Evolutionary conservation across 2,329 filamentous ascomycete genomes (phyloP), one percentile per base, ranked within the genome.

Genomic region (Cryphonectria parasitica): DNA sequence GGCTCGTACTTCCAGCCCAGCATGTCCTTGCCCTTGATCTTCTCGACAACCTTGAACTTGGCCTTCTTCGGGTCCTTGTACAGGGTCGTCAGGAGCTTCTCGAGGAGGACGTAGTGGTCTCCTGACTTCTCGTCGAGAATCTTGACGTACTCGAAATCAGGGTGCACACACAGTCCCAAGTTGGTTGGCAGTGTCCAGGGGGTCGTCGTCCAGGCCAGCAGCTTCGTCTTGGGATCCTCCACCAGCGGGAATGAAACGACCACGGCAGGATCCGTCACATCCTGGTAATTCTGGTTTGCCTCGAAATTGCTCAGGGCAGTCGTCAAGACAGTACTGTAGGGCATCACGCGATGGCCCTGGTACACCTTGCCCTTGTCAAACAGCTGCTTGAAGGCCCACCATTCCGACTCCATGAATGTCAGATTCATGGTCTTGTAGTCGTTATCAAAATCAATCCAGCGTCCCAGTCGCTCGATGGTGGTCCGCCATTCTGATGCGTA

Each of bases 391-490:
- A 97, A 97, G 25, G 96, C 92, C 95, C 95, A 98, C 95, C 95
- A 98, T 74, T 93, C 90, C 0, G 92, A 92, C 83, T 98, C 95
- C 95, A 98, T 98, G 83, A 97, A 98, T 28, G 85, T 90, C n/a
- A 91, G 87, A 80, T 98, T 92, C 94, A 98, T 97, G 49, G 94
- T 97, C 91, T 97, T 97, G 85, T 97, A 98, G 80, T 98, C 94
- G 76, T 97, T 96, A 81, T 98, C 95, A 76, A 98, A 98, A 82
- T 98, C 95, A 77, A 98, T 96, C 95, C 95, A 98, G 70, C 95
- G 91, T 69, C 95, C 95, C 56, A 98, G 83, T 73, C 95, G 87
- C 78, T 97, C 94, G 76, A 98, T 92, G 36, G 94, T 97, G 73
- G 90, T 84, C 77, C 94, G 89, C 95, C 95, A 98, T 80, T 98